Evolutionary conservation across 2,329 filamentous ascomycete genomes (phyloP).

Genomic region (Tolypocladium nubicola): DNA sequence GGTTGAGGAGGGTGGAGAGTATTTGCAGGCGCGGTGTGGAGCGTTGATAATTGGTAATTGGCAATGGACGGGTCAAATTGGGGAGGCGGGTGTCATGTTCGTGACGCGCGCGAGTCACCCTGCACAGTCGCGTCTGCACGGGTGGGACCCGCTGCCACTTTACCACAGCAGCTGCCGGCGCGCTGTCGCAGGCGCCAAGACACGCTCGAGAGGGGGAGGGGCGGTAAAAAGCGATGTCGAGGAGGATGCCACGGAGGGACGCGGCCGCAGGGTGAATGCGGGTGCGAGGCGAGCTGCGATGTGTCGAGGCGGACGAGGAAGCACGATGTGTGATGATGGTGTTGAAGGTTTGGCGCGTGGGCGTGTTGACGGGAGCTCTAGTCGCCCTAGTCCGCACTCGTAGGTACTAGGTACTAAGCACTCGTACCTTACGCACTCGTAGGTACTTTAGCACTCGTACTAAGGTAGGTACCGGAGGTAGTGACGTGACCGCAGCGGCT

Average conservation of each 20-base stretch:
- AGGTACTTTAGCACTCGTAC: too few relatives aligned
- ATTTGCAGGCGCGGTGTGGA: conserved; percentile 8
- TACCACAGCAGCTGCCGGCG: not conserved
- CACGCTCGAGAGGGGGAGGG: not conserved
- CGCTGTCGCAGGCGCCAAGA: not conserved
- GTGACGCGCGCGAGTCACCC: conserved; percentile 22
- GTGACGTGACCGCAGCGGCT: too few relatives aligned
- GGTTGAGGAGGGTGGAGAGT: conserved; percentile 1
- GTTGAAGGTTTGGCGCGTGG: not conserved
- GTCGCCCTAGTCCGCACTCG: too few relatives aligned
- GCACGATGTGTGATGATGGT: not conserved
- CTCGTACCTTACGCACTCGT: too few relatives aligned
- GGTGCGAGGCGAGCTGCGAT: not conserved
- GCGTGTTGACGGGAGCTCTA: not conserved
- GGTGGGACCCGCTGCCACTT: conserved; percentile 5
- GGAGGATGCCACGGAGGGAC: not conserved
- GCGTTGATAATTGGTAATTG: conserved; percentile 4
- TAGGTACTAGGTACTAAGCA: too few relatives aligned
- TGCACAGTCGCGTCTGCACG: conserved; percentile 19
- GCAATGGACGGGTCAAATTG: conserved; percentile 13
- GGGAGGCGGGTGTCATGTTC: conserved; percentile 27
- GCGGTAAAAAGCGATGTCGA: not conserved
- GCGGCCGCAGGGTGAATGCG: not conserved
- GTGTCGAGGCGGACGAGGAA: not conserved
- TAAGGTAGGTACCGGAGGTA: too few relatives aligned